phyloP scores from a whole-genome alignment of 2,329 filamentous ascomycete genomes.

The Colletotrichum tropicicola region DNA sequence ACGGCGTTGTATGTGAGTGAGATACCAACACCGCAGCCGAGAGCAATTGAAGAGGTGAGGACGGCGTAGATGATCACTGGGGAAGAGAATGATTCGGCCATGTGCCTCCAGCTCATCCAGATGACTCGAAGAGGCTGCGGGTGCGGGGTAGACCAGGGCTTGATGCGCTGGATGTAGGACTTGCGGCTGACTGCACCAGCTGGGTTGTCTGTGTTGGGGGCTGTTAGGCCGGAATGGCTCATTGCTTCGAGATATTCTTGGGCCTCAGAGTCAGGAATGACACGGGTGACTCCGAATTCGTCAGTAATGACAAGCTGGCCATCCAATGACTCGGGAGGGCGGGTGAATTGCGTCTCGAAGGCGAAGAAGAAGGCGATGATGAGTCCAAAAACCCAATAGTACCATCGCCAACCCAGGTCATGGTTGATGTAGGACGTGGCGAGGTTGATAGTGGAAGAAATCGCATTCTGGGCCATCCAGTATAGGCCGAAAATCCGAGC shows the following conservation, averaged over 20 bases:
- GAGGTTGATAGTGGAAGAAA: conserved; percentile 43
- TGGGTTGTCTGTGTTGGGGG: not conserved
- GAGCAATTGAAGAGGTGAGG: conserved; percentile 44
- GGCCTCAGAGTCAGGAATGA: conserved; percentile 42
- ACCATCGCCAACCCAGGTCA: conserved; percentile 49
- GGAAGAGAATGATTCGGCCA: conserved; percentile 36
- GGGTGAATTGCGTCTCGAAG: conserved; percentile 50
- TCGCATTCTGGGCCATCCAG: conserved; percentile 47
- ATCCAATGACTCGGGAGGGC: conserved; percentile 41
- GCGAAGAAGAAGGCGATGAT: conserved; percentile 47
- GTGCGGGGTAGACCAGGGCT: conserved; percentile 35
- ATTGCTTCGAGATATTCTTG: conserved; percentile 32
- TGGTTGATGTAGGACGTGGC: conserved; percentile 45
- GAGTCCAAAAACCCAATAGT: conserved; percentile 50
- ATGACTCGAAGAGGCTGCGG: conserved; percentile 27
- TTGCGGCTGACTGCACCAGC: not conserved
- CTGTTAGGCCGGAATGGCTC: not conserved
- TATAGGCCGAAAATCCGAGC: conserved; percentile 46
- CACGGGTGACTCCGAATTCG: conserved; percentile 45
- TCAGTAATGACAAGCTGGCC: conserved; percentile 47
- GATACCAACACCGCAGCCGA: conserved; percentile 47
- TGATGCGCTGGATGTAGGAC: conserved; percentile 40
- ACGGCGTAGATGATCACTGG: conserved; percentile 49
- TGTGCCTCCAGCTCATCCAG: conserved; percentile 28
- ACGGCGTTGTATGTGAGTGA: conserved; percentile 48